phyloP scores from a whole-genome alignment of 306 rosid genomes.

The Arachis stenosperma region DNA sequence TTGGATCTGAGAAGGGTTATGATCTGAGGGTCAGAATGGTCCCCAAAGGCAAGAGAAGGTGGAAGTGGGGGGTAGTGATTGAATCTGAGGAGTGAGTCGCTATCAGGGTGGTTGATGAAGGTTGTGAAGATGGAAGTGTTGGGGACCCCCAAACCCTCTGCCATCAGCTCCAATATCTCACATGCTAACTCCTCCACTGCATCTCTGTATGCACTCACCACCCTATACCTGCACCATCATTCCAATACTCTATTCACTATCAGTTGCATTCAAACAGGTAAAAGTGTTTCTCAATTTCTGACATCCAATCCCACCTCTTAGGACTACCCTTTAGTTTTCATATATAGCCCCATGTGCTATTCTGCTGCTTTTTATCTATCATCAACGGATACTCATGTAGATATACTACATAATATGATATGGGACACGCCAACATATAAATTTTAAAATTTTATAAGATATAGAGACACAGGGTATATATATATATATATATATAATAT shows the following conservation, averaged over 20 bases:
- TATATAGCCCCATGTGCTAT: conserved; percentile 39
- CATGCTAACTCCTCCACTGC: conserved; percentile 61
- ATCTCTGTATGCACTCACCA: conserved; percentile 55
- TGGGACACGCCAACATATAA: too few species aligned
- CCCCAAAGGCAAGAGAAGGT: conserved; percentile 60
- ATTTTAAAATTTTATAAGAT: too few species aligned
- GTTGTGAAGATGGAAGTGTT: conserved; percentile 58
- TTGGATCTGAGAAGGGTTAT: conserved; percentile 76
- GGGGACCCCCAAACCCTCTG: conserved; percentile 66
- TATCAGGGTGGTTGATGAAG: conserved; percentile 56
- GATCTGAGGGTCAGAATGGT: conserved; percentile 91
- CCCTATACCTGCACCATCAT: conserved; percentile 47
- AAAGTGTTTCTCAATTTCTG: conserved; percentile 19
- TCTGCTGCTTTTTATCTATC: too few species aligned
- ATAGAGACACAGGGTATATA: too few species aligned
- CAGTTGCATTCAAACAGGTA: not conserved
- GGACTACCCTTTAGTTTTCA: conserved; percentile 34
- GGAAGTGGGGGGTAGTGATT: conserved; percentile 71
- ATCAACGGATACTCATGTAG: too few species aligned
- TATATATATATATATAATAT: too few species aligned
- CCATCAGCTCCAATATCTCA: conserved; percentile 74
- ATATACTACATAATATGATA: too few species aligned
- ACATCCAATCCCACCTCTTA: conserved; percentile 42
- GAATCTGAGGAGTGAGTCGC: conserved; percentile 70
- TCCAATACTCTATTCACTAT: too few species aligned